Evolutionary conservation across 352 stramenopile species (phyloP).

Genomic region (Phytopythium vexans): DNA sequence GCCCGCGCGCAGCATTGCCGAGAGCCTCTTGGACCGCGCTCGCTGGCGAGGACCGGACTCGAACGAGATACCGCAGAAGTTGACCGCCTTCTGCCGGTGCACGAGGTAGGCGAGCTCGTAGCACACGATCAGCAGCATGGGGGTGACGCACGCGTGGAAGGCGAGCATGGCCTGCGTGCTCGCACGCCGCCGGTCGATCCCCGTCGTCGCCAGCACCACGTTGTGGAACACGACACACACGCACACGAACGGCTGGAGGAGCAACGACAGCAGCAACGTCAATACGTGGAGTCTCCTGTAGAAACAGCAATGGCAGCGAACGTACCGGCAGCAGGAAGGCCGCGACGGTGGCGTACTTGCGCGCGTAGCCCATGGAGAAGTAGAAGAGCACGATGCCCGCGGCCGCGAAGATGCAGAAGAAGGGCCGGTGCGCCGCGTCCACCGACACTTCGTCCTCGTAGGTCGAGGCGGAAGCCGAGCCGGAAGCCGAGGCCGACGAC

Average conservation of each 20-base stretch:
- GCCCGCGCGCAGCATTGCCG: slow-evolving; percentile 56
- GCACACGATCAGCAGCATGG: slow-evolving; percentile 82
- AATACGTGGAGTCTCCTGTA: not conserved
- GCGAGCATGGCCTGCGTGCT: slow-evolving; percentile 73
- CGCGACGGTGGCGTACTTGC: slow-evolving; percentile 68
- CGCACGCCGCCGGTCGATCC: slow-evolving; percentile 48
- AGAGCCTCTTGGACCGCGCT: slow-evolving; percentile 29
- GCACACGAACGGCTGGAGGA: slow-evolving; percentile 70
- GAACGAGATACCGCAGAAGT: slow-evolving; percentile 90
- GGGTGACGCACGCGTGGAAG: slow-evolving; percentile 81
- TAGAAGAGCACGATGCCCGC: slow-evolving; percentile 64
- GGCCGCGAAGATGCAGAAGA: slow-evolving; percentile 74
- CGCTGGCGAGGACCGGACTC: slow-evolving; percentile 59
- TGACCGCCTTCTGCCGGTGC: slow-evolving; percentile 89
- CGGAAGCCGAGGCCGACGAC: slow-evolving; percentile 3
- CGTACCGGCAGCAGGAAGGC: slow-evolving; percentile 77
- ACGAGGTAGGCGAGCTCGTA: slow-evolving; percentile 90
- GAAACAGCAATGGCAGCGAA: slow-evolving; percentile 1
- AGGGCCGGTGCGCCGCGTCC: slow-evolving; percentile 38
- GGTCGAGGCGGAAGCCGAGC: not conserved
- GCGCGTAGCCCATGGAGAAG: slow-evolving; percentile 67
- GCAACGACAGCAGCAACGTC: not conserved
- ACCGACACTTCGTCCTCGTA: slow-evolving; percentile 42
- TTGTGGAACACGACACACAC: slow-evolving; percentile 81
- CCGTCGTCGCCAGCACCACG: slow-evolving; percentile 72